Conservation (phyloP, 768 basidiomycete genomes). For the Tubosaeta sp. region DNA sequence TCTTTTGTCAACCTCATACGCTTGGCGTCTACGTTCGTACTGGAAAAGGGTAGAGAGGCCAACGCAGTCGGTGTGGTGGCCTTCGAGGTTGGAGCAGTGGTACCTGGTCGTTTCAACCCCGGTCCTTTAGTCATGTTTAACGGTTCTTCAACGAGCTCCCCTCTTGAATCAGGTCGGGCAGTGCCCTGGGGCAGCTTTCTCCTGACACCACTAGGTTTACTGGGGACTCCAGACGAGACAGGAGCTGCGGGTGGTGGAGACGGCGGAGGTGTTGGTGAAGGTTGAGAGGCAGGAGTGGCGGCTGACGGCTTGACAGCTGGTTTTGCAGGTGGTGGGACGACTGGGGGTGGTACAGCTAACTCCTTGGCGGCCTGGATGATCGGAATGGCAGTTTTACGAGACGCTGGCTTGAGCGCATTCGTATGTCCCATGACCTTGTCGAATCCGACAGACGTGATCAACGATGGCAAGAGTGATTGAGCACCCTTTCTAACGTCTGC, state of each 20-base stretch:
- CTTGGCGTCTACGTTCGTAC: conserved; percentile 43
- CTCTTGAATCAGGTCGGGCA: conserved; percentile 42
- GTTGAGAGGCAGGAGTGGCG: conserved; percentile 20
- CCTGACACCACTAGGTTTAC: conserved; percentile 62
- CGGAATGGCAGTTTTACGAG: conserved; percentile 75
- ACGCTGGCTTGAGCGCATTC: conserved; percentile 86
- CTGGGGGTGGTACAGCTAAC: conserved; percentile 31
- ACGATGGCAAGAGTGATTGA: conserved; percentile 68
- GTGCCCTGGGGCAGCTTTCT: conserved; percentile 66
- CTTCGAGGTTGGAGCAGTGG: conserved; percentile 29
- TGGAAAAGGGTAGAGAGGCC: conserved; percentile 33
- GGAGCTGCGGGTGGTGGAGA: conserved; percentile 40
- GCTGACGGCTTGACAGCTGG: conserved; percentile 23
- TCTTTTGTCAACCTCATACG: conserved; percentile 71
- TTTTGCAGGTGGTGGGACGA: conserved; percentile 29
- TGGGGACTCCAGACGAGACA: conserved; percentile 23
- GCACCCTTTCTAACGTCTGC: conserved; percentile 91
- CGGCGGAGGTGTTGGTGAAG: conserved; percentile 39
- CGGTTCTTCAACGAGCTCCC: conserved; percentile 36
- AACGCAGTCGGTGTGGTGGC: conserved; percentile 31
- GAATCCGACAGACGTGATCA: conserved; percentile 74
- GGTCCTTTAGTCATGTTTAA: conserved; percentile 28
- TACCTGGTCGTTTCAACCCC: conserved; percentile 45
- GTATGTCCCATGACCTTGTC: conserved; percentile 86
- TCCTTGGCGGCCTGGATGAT: conserved; percentile 82